phyloP scores from a whole-genome alignment of 768 basidiomycete genomes.

The Leucogyrophana mollusca region DNA sequence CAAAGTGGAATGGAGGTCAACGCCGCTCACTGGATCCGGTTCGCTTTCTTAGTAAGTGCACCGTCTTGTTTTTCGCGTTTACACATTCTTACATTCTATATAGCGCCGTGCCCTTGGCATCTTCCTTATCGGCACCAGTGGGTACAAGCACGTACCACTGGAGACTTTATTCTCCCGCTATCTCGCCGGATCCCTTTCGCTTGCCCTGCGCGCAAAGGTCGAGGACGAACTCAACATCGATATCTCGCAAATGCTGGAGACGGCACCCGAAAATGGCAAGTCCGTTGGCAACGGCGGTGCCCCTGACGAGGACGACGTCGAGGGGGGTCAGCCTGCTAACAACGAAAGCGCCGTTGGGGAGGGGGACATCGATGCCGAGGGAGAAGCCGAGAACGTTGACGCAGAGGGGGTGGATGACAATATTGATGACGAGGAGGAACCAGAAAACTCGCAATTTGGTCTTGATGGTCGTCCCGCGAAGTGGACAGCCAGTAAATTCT shows the following conservation, averaged over 20 bases:
- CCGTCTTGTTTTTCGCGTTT: no score
- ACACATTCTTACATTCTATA: not conserved
- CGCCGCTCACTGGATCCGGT: slow-evolving; percentile 2
- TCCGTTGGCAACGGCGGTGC: no score
- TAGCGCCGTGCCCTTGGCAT: not conserved
- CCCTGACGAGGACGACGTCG: no score
- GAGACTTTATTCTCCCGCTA: slow-evolving; percentile 1
- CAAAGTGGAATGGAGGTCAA: slow-evolving; percentile 4
- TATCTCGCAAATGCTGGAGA: not conserved
- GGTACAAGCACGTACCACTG: not conserved
- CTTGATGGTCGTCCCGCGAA: no score
- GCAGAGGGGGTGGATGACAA: no score
- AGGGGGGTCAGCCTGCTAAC: no score
- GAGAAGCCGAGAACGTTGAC: no score
- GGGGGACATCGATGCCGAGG: no score
- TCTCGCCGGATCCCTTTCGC: not conserved
- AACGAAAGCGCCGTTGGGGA: no score
- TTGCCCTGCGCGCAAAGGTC: not conserved
- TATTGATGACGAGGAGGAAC: no score
- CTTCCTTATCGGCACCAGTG: slow-evolving; percentile 1
- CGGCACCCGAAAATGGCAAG: not conserved
- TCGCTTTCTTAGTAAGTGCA: slow-evolving; percentile 4
- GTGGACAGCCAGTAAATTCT: not conserved
- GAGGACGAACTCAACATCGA: not conserved
- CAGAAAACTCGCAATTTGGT: no score